Evolutionary conservation across 73 alveolate genomes (phyloP), one percentile per base, ranked within the genome.

Genomic region (Paramecium pentaurelia): DNA sequence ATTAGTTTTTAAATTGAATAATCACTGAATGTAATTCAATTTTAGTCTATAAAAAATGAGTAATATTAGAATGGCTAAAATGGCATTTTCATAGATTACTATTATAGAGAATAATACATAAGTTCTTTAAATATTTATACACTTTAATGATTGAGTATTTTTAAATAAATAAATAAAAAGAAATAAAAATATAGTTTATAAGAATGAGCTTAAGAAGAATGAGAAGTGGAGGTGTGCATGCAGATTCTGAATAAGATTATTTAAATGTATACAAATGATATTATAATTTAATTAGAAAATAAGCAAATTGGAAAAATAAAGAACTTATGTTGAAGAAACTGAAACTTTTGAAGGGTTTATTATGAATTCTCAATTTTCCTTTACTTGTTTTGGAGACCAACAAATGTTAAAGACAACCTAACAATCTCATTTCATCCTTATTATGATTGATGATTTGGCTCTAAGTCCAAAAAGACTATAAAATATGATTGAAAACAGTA

Each of bases 181-280:
- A 54, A 54, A 54, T 54, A 54, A 54, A 34, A 18, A 54, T 54
- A 18, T 54, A 54, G 70, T 18, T 54, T 54, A 16, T 11, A 68
- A 68, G 37, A 36, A 73, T 73, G 87, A 73, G 68, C 36, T 37
- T 73, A 16, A 73, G 87, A 38, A 32, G 87, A 37, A 34, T 73
- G 58, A 73, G 87, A 73, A 73, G 87, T 40, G 60, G 60, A 37
- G 87, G 87, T 1, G 47, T 73, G 87, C 87, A 73, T 73, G 87
- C 87, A 4, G 87, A 73, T 40, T 37, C 87, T 6, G 87, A 73
- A 44, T 73, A 3, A 40, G 87, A 73, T 37, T 73, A 4, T 38
- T 36, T 73, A 36, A 73, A 73, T 73, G 87, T 73, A 73, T 30
- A 37, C 27, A 64, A 11, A 12, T 32, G 11, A 64, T 18, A 54